A percentile compares a stretch with the other conserved stretches of the same genome.
Conservation (phyloP, 495 filamentous ascomycete species). For the Podospora australis region DNA sequence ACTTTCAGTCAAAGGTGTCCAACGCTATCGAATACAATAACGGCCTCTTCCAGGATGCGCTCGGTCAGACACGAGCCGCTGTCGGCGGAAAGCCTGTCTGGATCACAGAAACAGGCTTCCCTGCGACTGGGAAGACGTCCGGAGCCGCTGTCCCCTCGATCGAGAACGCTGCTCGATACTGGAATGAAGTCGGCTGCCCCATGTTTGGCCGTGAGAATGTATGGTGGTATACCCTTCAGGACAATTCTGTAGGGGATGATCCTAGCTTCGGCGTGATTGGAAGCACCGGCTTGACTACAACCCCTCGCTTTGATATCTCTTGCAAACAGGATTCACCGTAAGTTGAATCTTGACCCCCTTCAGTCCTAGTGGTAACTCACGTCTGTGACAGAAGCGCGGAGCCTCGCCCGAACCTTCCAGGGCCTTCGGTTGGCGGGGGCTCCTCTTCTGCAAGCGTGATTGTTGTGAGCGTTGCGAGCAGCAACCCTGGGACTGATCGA, state of each 20-base stretch:
- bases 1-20: conserved; percentile 58
- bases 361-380: background rate
- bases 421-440: background rate
- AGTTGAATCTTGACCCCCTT: background rate
- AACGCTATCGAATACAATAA: conserved; percentile 60
- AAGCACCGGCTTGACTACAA: conserved; percentile 37
- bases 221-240: conserved; percentile 74
- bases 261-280: conserved; percentile 63
- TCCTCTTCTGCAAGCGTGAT: background rate
- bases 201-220: conserved; percentile 62
- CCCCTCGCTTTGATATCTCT: conserved; percentile 56
- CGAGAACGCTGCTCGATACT: conserved; percentile 72
- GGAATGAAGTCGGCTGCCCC: conserved; percentile 69
- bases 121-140: conserved; percentile 56
- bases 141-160: conserved; percentile 56
- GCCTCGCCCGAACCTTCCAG: background rate
- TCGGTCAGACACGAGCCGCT: conserved; percentile 49
- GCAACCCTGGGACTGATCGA: background rate
- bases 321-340: conserved; percentile 30
- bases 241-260: conserved; percentile 50
- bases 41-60: conserved; percentile 56
- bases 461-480: background rate
- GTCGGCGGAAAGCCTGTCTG: conserved; percentile 67
- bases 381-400: background rate
- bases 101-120: conserved; percentile 90